A percentile compares a stretch with the other conserved stretches of the same genome.
These are phyloP conservation scores for Wickerhamiella spandovensis DNA, from an alignment of 805 yeast genomes.

Conservation along the genomic window DNA sequence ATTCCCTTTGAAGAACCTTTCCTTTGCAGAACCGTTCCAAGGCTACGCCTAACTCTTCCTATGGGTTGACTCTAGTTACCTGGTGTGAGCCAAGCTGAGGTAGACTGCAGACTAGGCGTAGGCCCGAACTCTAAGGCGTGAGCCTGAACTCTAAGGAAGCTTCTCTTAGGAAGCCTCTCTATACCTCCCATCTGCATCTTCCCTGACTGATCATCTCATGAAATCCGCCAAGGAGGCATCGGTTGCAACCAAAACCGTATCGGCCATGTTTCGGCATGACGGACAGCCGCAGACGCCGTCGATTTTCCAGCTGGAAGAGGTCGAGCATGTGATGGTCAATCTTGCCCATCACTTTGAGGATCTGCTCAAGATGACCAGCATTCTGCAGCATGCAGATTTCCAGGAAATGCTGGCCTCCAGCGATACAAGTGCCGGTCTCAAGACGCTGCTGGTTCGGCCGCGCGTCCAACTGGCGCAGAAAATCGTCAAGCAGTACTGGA, in stretches of 20 bases:
- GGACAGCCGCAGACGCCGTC: conserved; percentile 5
- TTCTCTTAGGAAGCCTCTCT: too few relatives aligned
- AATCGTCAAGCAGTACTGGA: conserved; percentile 39
- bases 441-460: conserved; percentile 38
- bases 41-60: too few relatives aligned
- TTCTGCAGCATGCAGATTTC: conserved; percentile 29
- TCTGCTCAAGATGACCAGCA: conserved; percentile 46
- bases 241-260: not conserved
- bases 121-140: too few relatives aligned
- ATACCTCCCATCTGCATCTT: too few relatives aligned
- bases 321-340: conserved; percentile 40
- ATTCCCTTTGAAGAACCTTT: too few relatives aligned
- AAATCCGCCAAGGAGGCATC: too few relatives aligned
- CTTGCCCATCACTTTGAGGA: conserved; percentile 39
- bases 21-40: too few relatives aligned
- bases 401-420: conserved; percentile 20
- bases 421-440: conserved; percentile 30
- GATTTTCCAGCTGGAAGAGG: conserved; percentile 17
- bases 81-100: too few relatives aligned
- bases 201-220: too few relatives aligned
- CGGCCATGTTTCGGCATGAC: not conserved
- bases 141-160: too few relatives aligned
- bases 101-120: too few relatives aligned
- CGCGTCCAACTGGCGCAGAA: conserved; percentile 47
- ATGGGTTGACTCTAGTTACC: too few relatives aligned